Conservation (phyloP, 1,139 yeast species). For the Lizanozyma gosingica region DNA sequence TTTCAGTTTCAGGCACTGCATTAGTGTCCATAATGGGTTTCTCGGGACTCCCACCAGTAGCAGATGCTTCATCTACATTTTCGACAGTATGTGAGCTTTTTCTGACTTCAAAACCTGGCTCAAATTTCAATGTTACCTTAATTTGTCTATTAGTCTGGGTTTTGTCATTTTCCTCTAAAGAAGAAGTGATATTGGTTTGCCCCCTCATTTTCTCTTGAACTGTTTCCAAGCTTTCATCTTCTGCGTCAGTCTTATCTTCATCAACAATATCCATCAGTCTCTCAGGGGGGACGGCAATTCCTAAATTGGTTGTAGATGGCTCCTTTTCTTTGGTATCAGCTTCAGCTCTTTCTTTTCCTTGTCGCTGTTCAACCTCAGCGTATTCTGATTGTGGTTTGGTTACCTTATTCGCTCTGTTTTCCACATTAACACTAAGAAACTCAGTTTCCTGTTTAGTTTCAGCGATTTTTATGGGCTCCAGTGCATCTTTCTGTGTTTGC, state of each 20-base stretch:
- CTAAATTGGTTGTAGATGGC: no score
- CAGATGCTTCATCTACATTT: neutral
- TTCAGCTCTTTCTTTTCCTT: neutral
- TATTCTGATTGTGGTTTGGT: neutral
- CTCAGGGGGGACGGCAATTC: no score
- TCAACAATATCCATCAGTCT: neutral
- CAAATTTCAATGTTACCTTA: constrained; percentile 1
- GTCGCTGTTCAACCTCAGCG: neutral
- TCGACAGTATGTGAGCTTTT: no score
- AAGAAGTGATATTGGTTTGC: neutral
- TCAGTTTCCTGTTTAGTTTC: neutral
- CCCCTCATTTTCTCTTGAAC: neutral
- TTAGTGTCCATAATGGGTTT: constrained; percentile 1
- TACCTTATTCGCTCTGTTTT: constrained; percentile 7
- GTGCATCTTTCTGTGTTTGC: neutral
- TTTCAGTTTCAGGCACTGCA: constrained; percentile 2
- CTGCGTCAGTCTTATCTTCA: neutral
- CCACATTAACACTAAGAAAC: neutral
- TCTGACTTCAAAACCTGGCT: neutral
- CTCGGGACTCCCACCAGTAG: no score
- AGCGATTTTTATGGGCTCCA: neutral
- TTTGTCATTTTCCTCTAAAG: neutral
- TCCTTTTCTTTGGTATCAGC: neutral
- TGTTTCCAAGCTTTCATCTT: neutral
- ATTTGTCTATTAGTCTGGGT: constrained; percentile 6